These are phyloP conservation scores for Hemileia vastatrix DNA, from an alignment of 1,284 basidiomycete species.

Conservation along the genomic window DNA sequence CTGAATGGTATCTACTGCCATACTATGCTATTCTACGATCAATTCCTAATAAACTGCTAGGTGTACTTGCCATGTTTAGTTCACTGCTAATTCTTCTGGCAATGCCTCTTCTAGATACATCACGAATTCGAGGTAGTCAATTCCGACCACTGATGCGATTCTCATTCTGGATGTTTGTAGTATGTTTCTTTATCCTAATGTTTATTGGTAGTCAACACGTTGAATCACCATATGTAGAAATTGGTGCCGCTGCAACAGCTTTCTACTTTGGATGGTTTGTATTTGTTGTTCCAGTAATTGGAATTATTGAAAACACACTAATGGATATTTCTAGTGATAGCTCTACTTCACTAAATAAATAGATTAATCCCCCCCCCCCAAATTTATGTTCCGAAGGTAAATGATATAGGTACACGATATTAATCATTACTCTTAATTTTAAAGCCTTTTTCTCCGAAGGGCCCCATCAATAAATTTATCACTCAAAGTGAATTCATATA, in stretches of 20 bases:
- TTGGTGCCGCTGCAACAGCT: conserved; percentile 32
- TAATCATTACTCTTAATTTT: neutral
- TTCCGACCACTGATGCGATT: conserved; percentile 38
- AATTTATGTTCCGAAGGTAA: too few relatives aligned
- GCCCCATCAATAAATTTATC: neutral
- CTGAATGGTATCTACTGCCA: conserved; percentile 38
- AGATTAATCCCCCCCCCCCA: conserved; percentile 3
- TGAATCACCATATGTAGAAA: conserved; percentile 38
- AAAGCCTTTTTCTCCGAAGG: neutral
- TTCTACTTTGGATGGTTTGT: conserved; percentile 33
- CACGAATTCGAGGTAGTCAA: conserved; percentile 38
- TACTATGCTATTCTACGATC: conserved; percentile 39
- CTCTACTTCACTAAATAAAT: neutral
- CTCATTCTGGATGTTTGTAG: conserved; percentile 37
- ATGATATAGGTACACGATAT: conserved; percentile 6
- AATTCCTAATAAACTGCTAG: conserved; percentile 38
- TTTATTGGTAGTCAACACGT: conserved; percentile 40
- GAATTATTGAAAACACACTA: conserved; percentile 34
- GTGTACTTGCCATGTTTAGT: conserved; percentile 34
- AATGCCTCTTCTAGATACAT: conserved; percentile 38
- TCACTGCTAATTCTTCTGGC: conserved; percentile 37
- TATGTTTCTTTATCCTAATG: conserved; percentile 33
- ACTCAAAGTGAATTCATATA: neutral
- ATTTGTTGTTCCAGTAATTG: conserved; percentile 28
- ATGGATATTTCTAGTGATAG: conserved; percentile 28